Evolutionary conservation across 2,329 filamentous ascomycete species (phyloP).

Genomic region (Aspergillus sp.): DNA sequence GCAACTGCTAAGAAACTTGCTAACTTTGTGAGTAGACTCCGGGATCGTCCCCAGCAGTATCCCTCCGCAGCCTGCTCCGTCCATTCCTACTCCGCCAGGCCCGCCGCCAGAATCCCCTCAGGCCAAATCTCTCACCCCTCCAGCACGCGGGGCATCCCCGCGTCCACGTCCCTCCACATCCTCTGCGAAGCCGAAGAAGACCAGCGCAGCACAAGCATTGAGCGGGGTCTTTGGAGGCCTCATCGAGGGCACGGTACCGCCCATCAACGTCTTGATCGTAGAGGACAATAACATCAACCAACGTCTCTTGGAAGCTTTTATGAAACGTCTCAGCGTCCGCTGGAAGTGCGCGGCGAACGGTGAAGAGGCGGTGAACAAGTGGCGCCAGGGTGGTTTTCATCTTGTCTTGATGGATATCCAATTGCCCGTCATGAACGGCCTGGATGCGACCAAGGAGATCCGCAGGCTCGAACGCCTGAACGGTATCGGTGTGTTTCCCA

Average conservation of each 20-base stretch:
- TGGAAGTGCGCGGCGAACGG: slow-evolving; percentile 99
- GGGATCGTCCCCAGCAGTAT: slow-evolving; percentile 28
- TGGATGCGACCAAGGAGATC: slow-evolving; percentile 95
- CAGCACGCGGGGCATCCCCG: slow-evolving; percentile 51
- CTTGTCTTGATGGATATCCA: slow-evolving; percentile 98
- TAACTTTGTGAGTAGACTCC: slow-evolving; percentile 27
- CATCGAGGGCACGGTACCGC: slow-evolving; percentile 81
- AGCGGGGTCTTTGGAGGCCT: slow-evolving; percentile 58
- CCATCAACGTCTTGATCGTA: slow-evolving; percentile 95
- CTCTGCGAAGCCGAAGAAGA: slow-evolving; percentile 37
- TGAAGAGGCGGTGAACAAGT: slow-evolving; percentile 87
- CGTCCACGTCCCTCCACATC: slow-evolving; percentile 37
- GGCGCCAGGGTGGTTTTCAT: slow-evolving; percentile 90
- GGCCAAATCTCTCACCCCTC: slow-evolving; percentile 37
- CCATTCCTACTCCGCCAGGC: slow-evolving; percentile 37
- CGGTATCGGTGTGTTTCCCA: slow-evolving; percentile 85
- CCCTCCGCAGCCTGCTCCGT: slow-evolving; percentile 30
- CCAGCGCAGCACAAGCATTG: slow-evolving; percentile 32
- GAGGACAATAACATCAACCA: slow-evolving; percentile 99
- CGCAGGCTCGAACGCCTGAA: slow-evolving; percentile 85
- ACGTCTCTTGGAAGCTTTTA: slow-evolving; percentile 88
- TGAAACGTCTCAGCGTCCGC: slow-evolving; percentile 91
- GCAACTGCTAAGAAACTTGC: neutral
- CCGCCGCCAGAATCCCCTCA: slow-evolving; percentile 41
- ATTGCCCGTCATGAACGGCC: slow-evolving; percentile 90